Percentiles rank a stretch among this genome's conserved stretches.
phyloP scores from a whole-genome alignment of 2,329 filamentous ascomycete genomes.

The Zymoseptoria ardabiliae region DNA sequence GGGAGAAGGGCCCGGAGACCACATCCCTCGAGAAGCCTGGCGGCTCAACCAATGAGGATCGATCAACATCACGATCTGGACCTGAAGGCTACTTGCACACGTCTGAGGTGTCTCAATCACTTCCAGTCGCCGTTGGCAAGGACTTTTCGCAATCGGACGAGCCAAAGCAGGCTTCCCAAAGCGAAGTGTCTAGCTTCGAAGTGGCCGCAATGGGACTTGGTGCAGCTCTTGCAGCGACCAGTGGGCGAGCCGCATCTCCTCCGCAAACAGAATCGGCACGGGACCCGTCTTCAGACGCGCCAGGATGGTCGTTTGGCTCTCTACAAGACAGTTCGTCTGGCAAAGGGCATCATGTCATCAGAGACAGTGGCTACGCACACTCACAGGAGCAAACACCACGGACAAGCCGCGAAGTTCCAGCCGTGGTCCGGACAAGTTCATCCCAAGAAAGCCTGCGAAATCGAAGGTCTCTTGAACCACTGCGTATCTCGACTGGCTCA shows the following conservation, averaged over 20 bases:
- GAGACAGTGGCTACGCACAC: slow-evolving; percentile 40
- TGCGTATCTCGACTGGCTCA: slow-evolving; percentile 21
- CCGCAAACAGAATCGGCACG: neutral
- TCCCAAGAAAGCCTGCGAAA: slow-evolving; percentile 25
- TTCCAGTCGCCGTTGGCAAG: slow-evolving; percentile 10
- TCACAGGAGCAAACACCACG: slow-evolving; percentile 15
- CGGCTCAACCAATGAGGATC: neutral
- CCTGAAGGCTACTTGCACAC: slow-evolving; percentile 16
- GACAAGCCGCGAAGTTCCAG: slow-evolving; percentile 9
- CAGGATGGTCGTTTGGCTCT: slow-evolving; percentile 17
- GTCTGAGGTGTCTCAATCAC: slow-evolving; percentile 21
- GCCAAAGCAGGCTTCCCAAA: neutral
- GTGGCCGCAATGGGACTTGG: slow-evolving; percentile 3
- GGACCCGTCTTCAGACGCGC: slow-evolving; percentile 2
- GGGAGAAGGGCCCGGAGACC: neutral
- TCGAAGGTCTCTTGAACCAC: slow-evolving; percentile 25
- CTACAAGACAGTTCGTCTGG: slow-evolving; percentile 2
- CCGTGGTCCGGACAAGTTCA: slow-evolving; percentile 14
- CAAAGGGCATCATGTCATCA: slow-evolving; percentile 22
- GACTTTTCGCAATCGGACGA: neutral
- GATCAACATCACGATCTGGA: slow-evolving; percentile 5
- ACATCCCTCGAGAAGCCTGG: neutral
- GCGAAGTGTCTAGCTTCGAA: neutral
- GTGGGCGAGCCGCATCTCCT: neutral
- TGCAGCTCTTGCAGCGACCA: neutral